Evolutionary conservation across 192 early-diverging fungal species (phyloP), one percentile per base, ranked within the genome.

Genomic region (Backusella tarrabulga): DNA sequence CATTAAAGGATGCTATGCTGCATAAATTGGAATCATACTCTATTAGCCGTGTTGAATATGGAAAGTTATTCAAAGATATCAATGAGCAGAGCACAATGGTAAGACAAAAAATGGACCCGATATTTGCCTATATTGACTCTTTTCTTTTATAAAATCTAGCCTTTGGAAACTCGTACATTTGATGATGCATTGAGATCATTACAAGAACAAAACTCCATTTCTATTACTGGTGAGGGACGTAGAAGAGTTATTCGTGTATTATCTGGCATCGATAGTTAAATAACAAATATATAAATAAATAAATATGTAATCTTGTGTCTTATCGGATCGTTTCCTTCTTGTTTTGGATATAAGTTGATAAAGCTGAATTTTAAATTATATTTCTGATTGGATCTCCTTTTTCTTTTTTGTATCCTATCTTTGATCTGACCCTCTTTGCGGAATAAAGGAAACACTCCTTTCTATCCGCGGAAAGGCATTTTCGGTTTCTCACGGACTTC

Each of bases 181-280:
- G 90, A 90, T 68, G 85, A 88, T 77, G 89, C 83, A 17, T 74
- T 91, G 23, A 79, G 83, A 17, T 82, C 86, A 71, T 76, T 91
- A 77, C 82, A 86, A 63, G 88, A 85, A 11, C 86, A 90, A 81
- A 88, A 88, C 38, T 72, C 54, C 12, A 66, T 86, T 54, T 76
- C 70, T 34, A 23, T 86, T 36, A 74, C 78, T 44, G 85, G 85
- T 8, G 85, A 86, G 34, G 81, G 84, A 19, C 76, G 84, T 70
- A 73, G 68, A 63, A 74, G 81, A 4, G 63, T 77, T 1, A 80
- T 85, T 71, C 78, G 78, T 63, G 42, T 54, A 41, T 68, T 75
- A 75, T 38, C 50, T 44, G 26, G 68, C 12, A 12, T 36, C 23
- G 35, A 70, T 17, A 70, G 15, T 36, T 23, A 40, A 70, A 70